Conservation (phyloP, 2,329 filamentous ascomycete species). For the Lasiodiplodia hormozganensis region DNA sequence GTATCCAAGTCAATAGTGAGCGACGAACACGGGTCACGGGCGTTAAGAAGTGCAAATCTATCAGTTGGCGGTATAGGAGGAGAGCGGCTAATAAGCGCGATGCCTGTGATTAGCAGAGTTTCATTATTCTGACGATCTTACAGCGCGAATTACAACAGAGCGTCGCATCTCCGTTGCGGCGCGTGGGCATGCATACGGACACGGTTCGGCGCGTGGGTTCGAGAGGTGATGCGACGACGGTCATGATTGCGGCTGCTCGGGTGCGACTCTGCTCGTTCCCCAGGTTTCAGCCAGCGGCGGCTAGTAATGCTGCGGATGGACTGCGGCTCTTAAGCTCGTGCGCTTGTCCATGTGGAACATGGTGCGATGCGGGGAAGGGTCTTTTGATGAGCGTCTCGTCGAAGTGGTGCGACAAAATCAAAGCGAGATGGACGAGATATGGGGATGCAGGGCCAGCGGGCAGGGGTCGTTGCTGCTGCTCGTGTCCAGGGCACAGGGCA, state of each 20-base stretch:
- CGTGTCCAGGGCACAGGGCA: slow-evolving; percentile 4
- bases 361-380: slow-evolving; percentile 17
- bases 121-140: slow-evolving; percentile 14
- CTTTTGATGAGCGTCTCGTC: slow-evolving; percentile 2
- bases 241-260: too few species aligned
- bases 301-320: background rate
- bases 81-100: background rate
- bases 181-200: background rate
- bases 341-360: background rate
- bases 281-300: background rate
- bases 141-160: background rate
- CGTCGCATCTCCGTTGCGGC: background rate
- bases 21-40: background rate
- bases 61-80: background rate
- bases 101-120: slow-evolving; percentile 14
- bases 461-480: slow-evolving; percentile 1
- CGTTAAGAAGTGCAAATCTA: background rate
- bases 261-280: background rate
- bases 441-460: slow-evolving; percentile 6
- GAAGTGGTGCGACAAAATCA: slow-evolving; percentile 6
- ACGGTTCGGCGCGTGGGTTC: background rate
- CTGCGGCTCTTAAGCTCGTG: background rate
- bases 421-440: slow-evolving; percentile 3
- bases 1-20: background rate
- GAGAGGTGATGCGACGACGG: too few species aligned